Conservation (phyloP, 345 rosid genomes). For the Eutrema japonicum region DNA sequence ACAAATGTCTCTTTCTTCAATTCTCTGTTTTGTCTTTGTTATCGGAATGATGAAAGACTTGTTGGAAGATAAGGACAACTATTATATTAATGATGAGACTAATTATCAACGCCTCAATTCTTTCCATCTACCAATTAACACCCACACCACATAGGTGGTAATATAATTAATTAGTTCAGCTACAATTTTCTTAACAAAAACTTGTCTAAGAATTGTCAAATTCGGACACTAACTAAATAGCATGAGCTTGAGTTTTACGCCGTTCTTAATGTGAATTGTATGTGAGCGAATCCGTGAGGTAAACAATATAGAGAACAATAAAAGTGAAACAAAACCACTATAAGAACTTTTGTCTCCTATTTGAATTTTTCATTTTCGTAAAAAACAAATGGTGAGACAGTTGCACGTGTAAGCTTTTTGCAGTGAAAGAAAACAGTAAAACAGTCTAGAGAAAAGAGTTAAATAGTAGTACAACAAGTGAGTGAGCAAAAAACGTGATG, state of each 20-base stretch:
- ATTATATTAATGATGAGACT: slow-evolving; percentile 15
- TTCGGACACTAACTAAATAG: no score
- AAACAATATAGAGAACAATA: background rate
- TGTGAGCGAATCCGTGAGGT: background rate
- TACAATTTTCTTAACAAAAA: background rate
- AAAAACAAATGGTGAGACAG: background rate
- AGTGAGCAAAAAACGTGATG: slow-evolving; percentile 13
- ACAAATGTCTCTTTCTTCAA: slow-evolving; percentile 23
- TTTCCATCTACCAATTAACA: slow-evolving; percentile 3
- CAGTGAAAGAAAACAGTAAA: slow-evolving; percentile 1
- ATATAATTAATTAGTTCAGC: background rate
- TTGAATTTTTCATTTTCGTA: background rate
- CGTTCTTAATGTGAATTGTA: background rate
- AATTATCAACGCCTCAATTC: slow-evolving; percentile 13
- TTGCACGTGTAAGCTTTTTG: slow-evolving; percentile 13
- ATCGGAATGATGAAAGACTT: slow-evolving; percentile 14
- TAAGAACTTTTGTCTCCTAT: background rate
- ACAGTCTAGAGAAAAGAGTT: slow-evolving; percentile 1
- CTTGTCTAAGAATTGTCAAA: background rate
- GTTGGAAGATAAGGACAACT: slow-evolving; percentile 20
- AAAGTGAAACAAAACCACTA: background rate
- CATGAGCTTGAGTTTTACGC: background rate
- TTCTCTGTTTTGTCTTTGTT: slow-evolving; percentile 22
- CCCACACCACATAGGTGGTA: background rate
- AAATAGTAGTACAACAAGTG: slow-evolving; percentile 10